These are phyloP conservation scores for Zelopaecilomyces penicillatus DNA, from an alignment of 2,329 filamentous ascomycete species.

Conservation along the genomic window DNA sequence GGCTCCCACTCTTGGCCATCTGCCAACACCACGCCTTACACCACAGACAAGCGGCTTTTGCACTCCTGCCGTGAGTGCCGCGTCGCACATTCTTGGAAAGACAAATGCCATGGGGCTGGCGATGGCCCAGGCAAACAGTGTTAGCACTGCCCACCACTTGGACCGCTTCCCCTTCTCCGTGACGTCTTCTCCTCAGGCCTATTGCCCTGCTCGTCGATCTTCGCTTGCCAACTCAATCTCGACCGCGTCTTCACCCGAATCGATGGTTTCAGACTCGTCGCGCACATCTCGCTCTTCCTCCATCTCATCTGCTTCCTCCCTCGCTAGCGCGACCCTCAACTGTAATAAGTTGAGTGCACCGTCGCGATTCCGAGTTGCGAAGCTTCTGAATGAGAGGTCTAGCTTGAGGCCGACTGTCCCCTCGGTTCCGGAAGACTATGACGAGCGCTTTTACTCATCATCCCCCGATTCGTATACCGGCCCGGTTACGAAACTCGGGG, in stretches of 20 bases:
- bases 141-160: conserved; percentile 37
- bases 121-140: conserved; percentile 45
- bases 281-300: conserved; percentile 56
- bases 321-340: conserved; percentile 51
- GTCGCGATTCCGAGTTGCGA: conserved; percentile 56
- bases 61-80: conserved; percentile 52
- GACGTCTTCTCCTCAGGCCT: conserved; percentile 45
- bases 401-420: conserved; percentile 44
- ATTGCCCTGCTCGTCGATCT: conserved; percentile 45
- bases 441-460: conserved; percentile 41
- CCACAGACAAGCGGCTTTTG: conserved; percentile 47
- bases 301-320: conserved; percentile 53
- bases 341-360: conserved; percentile 40
- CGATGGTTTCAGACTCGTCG: conserved; percentile 57
- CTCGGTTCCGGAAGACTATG: conserved; percentile 49
- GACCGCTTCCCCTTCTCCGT: conserved; percentile 44
- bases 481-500: conserved; percentile 42
- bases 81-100: conserved; percentile 40
- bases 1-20: conserved; percentile 44
- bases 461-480: conserved; percentile 51
- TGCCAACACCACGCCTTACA: conserved; percentile 52
- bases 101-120: conserved; percentile 52
- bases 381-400: conserved; percentile 48
- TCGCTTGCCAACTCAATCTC: conserved; percentile 57
- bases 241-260: conserved; percentile 56